A percentile compares a stretch with the other conserved stretches of the same genome.
Evolutionary conservation across 768 basidiomycete genomes (phyloP).

Genomic region (Mycena epipterygia): DNA sequence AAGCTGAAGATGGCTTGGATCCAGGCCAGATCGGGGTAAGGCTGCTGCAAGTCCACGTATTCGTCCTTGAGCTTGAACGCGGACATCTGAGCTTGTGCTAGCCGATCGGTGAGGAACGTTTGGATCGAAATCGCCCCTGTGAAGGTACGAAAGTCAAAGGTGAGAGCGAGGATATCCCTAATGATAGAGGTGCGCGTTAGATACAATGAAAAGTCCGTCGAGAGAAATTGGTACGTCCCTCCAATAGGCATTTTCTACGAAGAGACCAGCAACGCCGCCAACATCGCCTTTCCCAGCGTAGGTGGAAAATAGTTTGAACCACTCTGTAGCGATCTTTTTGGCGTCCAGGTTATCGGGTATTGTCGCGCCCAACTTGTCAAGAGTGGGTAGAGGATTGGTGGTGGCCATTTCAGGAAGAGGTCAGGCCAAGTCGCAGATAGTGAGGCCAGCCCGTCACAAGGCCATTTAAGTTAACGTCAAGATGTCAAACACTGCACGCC

Average conservation of each 20-base stretch:
- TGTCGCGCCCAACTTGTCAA: constrained; percentile 41
- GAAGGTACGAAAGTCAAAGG: constrained; percentile 68
- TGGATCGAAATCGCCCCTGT: constrained; percentile 50
- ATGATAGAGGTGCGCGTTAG: too few species aligned
- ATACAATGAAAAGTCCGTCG: too few species aligned
- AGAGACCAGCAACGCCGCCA: constrained; percentile 34
- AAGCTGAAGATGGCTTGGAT: constrained; percentile 70
- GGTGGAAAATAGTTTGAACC: constrained; percentile 43
- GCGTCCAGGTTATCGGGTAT: constrained; percentile 41
- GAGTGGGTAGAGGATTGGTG: constrained; percentile 45
- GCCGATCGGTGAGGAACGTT: constrained; percentile 54
- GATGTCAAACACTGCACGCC: too few species aligned
- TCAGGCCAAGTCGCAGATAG: too few species aligned
- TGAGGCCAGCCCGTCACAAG: too few species aligned
- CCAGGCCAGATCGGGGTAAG: constrained; percentile 68
- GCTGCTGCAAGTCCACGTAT: constrained; percentile 52
- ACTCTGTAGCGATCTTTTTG: constrained; percentile 44
- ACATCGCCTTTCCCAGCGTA: constrained; percentile 31
- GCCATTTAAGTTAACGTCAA: too few species aligned
- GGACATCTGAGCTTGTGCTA: constrained; percentile 43
- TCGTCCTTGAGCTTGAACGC: constrained; percentile 47
- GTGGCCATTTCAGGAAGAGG: constrained; percentile 20
- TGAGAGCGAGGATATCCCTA: constrained; percentile 66
- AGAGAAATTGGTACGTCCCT: too few species aligned
- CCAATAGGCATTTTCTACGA: constrained; percentile 56